Evolutionary conservation across 495 filamentous ascomycete genomes (phyloP).

Genomic region (Talaromyces wortmannii): DNA sequence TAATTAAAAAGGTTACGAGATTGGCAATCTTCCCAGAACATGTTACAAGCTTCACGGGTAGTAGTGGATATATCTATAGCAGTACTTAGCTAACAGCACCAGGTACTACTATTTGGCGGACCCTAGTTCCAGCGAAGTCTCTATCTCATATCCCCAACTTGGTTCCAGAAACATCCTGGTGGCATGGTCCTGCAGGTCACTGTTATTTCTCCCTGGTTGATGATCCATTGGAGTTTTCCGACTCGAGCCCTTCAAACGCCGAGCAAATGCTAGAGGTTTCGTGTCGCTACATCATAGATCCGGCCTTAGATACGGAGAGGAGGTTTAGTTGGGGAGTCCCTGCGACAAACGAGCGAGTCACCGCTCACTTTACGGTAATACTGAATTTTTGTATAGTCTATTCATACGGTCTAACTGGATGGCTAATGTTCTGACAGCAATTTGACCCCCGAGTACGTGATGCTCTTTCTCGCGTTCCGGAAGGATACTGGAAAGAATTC

Average conservation of each 20-base stretch:
- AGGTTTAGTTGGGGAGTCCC: slow-evolving; percentile 41
- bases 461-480: slow-evolving; percentile 23
- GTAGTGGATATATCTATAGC: neutral
- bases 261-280: slow-evolving; percentile 1
- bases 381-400: neutral
- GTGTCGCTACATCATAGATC: neutral
- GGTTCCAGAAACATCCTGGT: slow-evolving; percentile 35
- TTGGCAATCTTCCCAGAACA: neutral
- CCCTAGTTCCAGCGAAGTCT: slow-evolving; percentile 15
- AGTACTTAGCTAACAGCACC: neutral
- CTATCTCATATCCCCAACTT: slow-evolving; percentile 26
- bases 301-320: slow-evolving; percentile 11
- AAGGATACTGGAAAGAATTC: slow-evolving; percentile 36
- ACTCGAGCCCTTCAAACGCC: neutral
- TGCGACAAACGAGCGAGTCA: slow-evolving; percentile 34
- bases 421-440: slow-evolving; percentile 9
- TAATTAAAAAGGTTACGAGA: neutral
- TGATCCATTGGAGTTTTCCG: slow-evolving; percentile 12
- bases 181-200: slow-evolving; percentile 35
- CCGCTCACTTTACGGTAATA: slow-evolving; percentile 10
- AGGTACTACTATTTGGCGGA: slow-evolving; percentile 32
- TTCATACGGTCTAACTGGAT: neutral
- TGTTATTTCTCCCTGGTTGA: slow-evolving; percentile 37
- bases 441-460: slow-evolving; percentile 26
- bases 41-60: neutral